Evolutionary conservation across 2,329 filamentous ascomycete genomes (phyloP), one percentile per base, ranked within the genome.

Genomic region (Didymella pomorum): DNA sequence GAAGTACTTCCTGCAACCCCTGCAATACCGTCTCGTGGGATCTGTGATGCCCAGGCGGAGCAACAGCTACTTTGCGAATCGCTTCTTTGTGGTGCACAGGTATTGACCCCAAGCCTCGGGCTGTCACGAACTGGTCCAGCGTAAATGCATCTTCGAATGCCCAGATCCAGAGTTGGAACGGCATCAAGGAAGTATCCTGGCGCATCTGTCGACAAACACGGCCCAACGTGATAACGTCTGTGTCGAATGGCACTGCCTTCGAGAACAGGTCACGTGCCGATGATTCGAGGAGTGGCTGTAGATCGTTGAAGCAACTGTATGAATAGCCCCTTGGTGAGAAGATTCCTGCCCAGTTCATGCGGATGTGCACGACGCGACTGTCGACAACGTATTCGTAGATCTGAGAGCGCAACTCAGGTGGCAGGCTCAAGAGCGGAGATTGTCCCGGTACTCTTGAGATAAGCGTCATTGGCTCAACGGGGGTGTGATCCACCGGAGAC

Each of bases 351-450:
- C 62, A 60, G 14, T 49, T 56, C 46, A 60, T 52, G 6, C 48
- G 50, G 31, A 64, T 46, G 39, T 60, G 43, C 3, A 65, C 57
- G 3, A 65, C 52, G 12, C 51, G 43, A 9, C 18, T 39, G 2
- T 44, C 56, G 26, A 67, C 5, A n/a, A 65, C 44, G 49, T 56
- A 58, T 20, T 56, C 60, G 41, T 60, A 65, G 25, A 67, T 67
- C 16, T 60, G 50, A 9, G 60, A 48, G 11, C 64, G 58, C 3
- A 67, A 39, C 44, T 67, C 64, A 39, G 56, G 52, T 28, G 62
- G 60, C 4, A 65, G 53, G 14, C 41, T 33, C 3, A 66, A 48
- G 8, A 64, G 46, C 31, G 41, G 45, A 45, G 45, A 49, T 49
- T 44, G 44, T 25, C 28, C 52, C 52, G 43, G 26, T 2, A 20